Evolutionary conservation across 1,139 yeast genomes (phyloP).

Genomic region (Scheffersomyces titani): DNA sequence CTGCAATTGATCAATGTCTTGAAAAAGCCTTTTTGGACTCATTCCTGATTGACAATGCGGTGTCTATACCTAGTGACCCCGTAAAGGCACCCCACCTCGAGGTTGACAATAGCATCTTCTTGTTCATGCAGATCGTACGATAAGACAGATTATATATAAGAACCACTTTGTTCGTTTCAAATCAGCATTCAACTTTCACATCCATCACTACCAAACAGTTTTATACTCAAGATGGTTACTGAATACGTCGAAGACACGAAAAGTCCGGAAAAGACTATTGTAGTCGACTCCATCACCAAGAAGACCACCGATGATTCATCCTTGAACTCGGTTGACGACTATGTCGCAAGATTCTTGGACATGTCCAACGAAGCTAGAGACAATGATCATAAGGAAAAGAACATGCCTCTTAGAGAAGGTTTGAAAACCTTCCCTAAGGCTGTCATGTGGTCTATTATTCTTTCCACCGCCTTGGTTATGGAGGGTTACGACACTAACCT

Average conservation of each 20-base stretch:
- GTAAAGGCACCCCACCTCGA: background rate
- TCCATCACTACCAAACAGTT: background rate
- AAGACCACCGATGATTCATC: constrained; percentile 16
- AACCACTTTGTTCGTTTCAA: background rate
- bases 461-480: constrained; percentile 45
- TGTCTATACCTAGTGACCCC: background rate
- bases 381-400: constrained; percentile 41
- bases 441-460: constrained; percentile 44
- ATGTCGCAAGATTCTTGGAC: constrained; percentile 42
- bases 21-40: no score
- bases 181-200: background rate
- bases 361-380: constrained; percentile 43
- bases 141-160: background rate
- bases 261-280: constrained; percentile 13
- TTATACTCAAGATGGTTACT: constrained; percentile 6
- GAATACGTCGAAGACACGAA: constrained; percentile 24
- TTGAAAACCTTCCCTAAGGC: constrained; percentile 43
- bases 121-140: background rate
- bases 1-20: background rate
- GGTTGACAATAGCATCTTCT: background rate
- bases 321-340: constrained; percentile 32
- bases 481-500: constrained; percentile 49
- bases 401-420: constrained; percentile 44
- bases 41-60: background rate
- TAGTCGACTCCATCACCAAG: constrained; percentile 16